phyloP scores from a whole-genome alignment of 1,284 basidiomycete species.

The Sanguinoderma infundibulare region DNA sequence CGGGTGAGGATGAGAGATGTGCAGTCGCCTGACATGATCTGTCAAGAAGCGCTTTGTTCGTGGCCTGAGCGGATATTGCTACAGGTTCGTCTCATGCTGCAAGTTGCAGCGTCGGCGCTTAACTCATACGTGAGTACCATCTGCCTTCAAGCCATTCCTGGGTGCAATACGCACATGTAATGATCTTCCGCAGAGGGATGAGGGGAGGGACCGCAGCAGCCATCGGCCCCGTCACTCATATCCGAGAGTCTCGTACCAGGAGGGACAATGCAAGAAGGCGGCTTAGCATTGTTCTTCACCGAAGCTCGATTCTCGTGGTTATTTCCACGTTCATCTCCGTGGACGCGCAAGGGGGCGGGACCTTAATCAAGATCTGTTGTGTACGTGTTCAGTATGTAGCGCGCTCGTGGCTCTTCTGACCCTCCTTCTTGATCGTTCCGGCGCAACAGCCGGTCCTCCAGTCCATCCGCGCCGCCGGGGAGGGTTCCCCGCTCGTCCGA shows the following conservation, averaged over 20 bases:
- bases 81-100: neutral
- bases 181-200: no score
- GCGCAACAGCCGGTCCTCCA: neutral
- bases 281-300: neutral
- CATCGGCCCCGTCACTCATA: no score
- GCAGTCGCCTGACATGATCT: neutral
- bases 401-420: neutral
- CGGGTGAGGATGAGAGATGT: neutral
- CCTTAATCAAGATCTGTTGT: slow-evolving; percentile 5
- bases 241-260: neutral
- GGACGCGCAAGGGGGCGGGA: neutral
- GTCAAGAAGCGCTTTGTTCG: neutral
- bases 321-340: slow-evolving; percentile 17
- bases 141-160: neutral
- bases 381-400: slow-evolving; percentile 12
- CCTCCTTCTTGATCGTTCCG: slow-evolving; percentile 12
- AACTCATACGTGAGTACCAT: no score
- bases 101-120: no score
- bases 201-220: no score
- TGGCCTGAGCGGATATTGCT: neutral
- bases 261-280: neutral
- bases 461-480: neutral
- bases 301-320: neutral
- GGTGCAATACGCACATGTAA: neutral
- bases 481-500: slow-evolving; percentile 11